A percentile compares a stretch with the other conserved stretches of the same genome.
These are phyloP conservation scores for Codiaeum variegatum DNA, from an alignment of 441 rosid species.

Conservation along the genomic window DNA sequence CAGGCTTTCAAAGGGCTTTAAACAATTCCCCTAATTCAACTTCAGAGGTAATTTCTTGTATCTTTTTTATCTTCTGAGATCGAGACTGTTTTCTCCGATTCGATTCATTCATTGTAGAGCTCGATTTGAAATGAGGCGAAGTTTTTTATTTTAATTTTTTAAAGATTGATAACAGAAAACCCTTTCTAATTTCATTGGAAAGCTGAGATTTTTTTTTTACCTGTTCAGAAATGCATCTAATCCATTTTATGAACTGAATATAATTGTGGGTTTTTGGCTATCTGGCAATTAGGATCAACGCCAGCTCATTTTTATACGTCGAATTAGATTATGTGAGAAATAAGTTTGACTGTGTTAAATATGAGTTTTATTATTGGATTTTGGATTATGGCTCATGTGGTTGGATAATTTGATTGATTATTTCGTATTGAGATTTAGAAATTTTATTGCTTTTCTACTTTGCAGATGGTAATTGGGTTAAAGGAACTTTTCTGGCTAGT, in stretches of 20 bases:
- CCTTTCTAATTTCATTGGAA: neutral
- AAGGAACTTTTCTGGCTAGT: slow-evolving; percentile 24
- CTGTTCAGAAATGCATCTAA: slow-evolving; percentile 8
- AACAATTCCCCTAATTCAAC: neutral
- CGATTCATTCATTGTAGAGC: neutral
- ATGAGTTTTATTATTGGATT: neutral
- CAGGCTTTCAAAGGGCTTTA: neutral
- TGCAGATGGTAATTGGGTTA: slow-evolving; percentile 43
- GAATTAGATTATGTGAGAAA: neutral
- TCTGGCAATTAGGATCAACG: neutral
- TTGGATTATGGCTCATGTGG: neutral
- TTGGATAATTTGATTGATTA: neutral
- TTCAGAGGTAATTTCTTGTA: slow-evolving; percentile 19
- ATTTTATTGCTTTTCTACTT: neutral
- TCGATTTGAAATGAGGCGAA: neutral
- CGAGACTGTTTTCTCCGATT: slow-evolving; percentile 4
- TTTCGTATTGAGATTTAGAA: neutral
- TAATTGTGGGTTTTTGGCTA: neutral
- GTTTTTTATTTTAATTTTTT: neutral
- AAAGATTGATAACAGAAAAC: neutral
- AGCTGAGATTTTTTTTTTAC: neutral
- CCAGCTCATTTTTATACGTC: neutral
- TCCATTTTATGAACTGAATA: neutral
- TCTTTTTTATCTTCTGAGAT: neutral
- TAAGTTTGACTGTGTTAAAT: neutral